These are phyloP conservation scores for Ceratorhiza oryzae-sativae DNA, from an alignment of 1,284 basidiomycete species.

Conservation along the genomic window DNA sequence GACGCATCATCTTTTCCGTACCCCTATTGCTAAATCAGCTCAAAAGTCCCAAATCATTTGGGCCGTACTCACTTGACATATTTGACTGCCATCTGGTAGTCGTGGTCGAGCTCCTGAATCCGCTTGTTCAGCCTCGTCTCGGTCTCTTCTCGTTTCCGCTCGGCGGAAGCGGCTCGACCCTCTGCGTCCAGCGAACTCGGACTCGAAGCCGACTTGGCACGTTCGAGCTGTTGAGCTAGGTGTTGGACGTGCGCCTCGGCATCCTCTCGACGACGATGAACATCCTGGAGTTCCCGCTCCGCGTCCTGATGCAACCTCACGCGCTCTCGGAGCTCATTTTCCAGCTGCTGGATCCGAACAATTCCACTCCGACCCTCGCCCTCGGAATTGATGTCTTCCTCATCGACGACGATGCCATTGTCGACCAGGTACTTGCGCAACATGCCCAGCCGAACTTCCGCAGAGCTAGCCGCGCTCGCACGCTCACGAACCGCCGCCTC, in stretches of 20 bases:
- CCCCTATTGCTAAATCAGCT: constrained; percentile 65
- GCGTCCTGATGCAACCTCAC: constrained; percentile 74
- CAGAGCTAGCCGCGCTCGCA: constrained; percentile 72
- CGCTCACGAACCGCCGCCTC: constrained; percentile 76
- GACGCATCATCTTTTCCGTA: constrained; percentile 98
- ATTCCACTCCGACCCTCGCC: constrained; percentile 55
- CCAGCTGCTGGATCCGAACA: constrained; percentile 69
- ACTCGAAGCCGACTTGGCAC: constrained; percentile 62
- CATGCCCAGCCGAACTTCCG: constrained; percentile 78
- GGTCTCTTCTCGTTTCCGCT: constrained; percentile 78
- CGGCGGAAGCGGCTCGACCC: constrained; percentile 67
- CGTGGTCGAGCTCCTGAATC: constrained; percentile 88
- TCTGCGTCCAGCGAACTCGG: constrained; percentile 56
- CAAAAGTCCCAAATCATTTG: too few relatives aligned
- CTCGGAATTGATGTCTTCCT: constrained; percentile 64
- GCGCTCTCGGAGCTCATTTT: constrained; percentile 75
- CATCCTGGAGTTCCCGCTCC: constrained; percentile 72
- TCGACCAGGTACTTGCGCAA: constrained; percentile 89
- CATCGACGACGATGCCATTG: constrained; percentile 80
- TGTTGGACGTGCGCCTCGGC: constrained; percentile 71
- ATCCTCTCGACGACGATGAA: constrained; percentile 71
- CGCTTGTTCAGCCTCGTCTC: constrained; percentile 78
- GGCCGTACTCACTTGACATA: constrained; percentile 81
- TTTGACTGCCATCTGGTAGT: constrained; percentile 92
- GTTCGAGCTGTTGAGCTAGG: constrained; percentile 71